Conservation (phyloP, 139 green algal genomes). For the Micractinium conductrix region DNA sequence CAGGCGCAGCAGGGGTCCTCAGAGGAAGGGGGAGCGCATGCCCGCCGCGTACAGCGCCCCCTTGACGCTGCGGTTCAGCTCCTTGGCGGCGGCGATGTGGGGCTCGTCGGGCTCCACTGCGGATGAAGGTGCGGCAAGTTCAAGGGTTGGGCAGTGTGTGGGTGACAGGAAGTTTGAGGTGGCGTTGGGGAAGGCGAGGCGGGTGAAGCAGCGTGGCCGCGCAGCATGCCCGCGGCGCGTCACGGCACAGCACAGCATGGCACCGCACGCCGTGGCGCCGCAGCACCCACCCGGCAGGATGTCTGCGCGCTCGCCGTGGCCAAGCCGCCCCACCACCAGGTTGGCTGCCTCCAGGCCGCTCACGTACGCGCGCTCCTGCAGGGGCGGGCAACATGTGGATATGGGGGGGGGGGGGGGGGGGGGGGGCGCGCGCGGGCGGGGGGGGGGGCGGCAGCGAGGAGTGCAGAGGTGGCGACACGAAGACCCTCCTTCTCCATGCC, state of each 20-base stretch:
- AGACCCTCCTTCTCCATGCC: too few species aligned
- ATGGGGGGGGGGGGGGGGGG: not conserved
- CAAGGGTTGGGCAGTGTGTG: too few species aligned
- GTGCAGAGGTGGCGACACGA: too few species aligned
- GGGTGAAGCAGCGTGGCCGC: too few species aligned
- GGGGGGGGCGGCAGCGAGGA: too few species aligned
- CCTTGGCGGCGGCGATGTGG: constrained; percentile 74
- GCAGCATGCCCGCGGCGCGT: too few species aligned
- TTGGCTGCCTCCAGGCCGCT: constrained; percentile 86
- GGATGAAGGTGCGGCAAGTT: too few species aligned
- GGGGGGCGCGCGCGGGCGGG: too few species aligned
- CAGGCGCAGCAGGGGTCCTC: not conserved
- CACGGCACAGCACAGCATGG: too few species aligned
- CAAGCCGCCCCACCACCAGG: constrained; percentile 63
- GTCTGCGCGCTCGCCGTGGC: constrained; percentile 42
- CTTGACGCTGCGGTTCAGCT: constrained; percentile 42
- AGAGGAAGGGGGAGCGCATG: constrained; percentile 41
- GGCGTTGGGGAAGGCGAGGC: too few species aligned
- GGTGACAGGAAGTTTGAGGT: too few species aligned
- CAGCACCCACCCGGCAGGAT: constrained; percentile 44
- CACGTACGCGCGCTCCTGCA: constrained; percentile 84
- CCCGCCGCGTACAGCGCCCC: constrained; percentile 38
- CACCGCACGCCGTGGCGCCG: too few species aligned
- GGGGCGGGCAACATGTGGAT: not conserved
- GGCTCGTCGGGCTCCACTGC: constrained; percentile 79